A percentile compares a stretch with the other conserved stretches of the same genome.
Evolutionary conservation across 2,329 filamentous ascomycete genomes (phyloP).

Genomic region (Aspergillus alliaceus): DNA sequence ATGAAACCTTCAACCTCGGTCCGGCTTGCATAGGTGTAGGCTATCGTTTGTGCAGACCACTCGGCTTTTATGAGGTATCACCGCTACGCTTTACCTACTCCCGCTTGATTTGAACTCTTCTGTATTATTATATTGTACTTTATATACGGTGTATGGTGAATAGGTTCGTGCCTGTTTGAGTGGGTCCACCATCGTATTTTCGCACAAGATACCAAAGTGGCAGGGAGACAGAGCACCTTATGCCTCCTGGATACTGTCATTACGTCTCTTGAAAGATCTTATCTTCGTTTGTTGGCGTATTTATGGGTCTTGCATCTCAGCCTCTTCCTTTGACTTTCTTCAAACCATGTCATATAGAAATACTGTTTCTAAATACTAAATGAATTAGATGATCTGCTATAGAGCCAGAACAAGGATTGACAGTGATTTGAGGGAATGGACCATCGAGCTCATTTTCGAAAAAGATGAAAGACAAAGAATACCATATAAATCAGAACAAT

Average conservation of each 20-base stretch:
- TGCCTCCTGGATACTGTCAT: not conserved
- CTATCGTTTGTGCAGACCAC: not conserved
- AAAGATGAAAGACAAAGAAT: not conserved
- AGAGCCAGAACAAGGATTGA: too few relatives aligned
- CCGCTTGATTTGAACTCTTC: constrained; percentile 4
- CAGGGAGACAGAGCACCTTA: not conserved
- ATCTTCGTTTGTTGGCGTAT: constrained; percentile 18
- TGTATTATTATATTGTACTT: constrained; percentile 21
- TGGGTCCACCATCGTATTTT: not conserved
- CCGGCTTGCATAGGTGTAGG: not conserved
- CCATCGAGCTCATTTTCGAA: too few relatives aligned
- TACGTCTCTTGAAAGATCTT: not conserved
- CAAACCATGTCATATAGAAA: not conserved
- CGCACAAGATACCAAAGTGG: not conserved
- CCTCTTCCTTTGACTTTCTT: constrained; percentile 8
- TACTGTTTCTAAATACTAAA: not conserved
- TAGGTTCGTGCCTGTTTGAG: not conserved
- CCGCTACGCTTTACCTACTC: not conserved
- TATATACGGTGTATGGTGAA: constrained; percentile 11
- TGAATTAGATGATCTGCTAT: not conserved
- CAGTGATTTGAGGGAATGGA: too few relatives aligned
- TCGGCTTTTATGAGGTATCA: not conserved
- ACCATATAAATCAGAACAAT: not conserved
- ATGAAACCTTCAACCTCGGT: not conserved
- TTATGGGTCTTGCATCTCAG: constrained; percentile 18